phyloP scores from a whole-genome alignment of 2,329 filamentous ascomycete species.

The Botrytis fabae region DNA sequence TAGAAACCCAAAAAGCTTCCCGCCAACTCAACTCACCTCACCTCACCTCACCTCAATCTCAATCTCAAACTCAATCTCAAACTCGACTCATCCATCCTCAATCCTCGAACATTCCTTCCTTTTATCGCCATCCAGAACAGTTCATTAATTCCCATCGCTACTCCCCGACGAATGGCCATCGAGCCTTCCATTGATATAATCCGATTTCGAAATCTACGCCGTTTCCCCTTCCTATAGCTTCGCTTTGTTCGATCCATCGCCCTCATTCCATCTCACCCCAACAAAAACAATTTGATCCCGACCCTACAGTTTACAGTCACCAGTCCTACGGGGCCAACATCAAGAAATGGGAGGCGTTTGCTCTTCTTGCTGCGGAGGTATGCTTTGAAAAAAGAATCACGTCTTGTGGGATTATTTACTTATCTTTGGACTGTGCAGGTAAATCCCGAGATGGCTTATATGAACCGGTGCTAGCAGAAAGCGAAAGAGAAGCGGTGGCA shows the following conservation, averaged over 20 bases:
- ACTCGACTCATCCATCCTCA: not conserved
- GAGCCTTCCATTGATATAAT: constrained; percentile 25
- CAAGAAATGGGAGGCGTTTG: constrained; percentile 60
- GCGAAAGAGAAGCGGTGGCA: constrained; percentile 93
- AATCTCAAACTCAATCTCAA: not conserved
- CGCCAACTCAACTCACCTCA: constrained; percentile 17
- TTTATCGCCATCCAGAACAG: constrained; percentile 21
- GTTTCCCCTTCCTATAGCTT: constrained; percentile 17
- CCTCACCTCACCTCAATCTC: not conserved
- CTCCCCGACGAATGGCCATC: constrained; percentile 22
- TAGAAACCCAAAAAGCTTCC: constrained; percentile 18
- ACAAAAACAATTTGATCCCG: constrained; percentile 34
- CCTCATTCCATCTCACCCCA: constrained; percentile 30
- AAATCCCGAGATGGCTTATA: constrained; percentile 80
- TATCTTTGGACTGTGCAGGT: constrained; percentile 49
- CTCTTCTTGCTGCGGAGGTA: constrained; percentile 63
- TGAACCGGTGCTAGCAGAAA: constrained; percentile 87
- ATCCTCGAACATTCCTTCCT: constrained; percentile 18
- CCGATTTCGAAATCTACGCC: not conserved
- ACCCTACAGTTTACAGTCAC: constrained; percentile 24
- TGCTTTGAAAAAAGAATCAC: constrained; percentile 25
- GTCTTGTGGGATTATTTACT: constrained; percentile 28
- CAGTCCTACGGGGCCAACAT: constrained; percentile 38
- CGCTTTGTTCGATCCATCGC: constrained; percentile 33
- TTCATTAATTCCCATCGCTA: constrained; percentile 11